These are phyloP conservation scores for Russula virescens DNA, from an alignment of 768 basidiomycete genomes.

Conservation along the genomic window DNA sequence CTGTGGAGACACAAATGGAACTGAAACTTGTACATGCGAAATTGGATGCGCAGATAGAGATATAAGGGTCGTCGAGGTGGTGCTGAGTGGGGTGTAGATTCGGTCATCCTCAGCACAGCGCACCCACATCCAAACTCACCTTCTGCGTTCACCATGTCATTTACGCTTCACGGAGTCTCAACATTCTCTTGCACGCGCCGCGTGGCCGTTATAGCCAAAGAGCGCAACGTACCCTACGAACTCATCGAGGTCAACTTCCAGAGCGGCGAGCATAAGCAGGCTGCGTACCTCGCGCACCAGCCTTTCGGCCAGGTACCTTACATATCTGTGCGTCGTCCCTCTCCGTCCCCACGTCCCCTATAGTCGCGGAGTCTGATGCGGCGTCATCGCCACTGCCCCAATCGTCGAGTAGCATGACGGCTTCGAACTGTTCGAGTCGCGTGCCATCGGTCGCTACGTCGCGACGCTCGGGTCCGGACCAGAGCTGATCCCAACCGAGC, in stretches of 20 bases:
- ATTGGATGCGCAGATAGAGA: too few relatives aligned
- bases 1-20: too few relatives aligned
- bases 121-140: too few relatives aligned
- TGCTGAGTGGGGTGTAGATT: too few relatives aligned
- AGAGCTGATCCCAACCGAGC: constrained; percentile 24
- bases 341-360: too few relatives aligned
- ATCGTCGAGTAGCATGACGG: constrained; percentile 26
- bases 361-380: too few relatives aligned
- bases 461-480: constrained; percentile 26
- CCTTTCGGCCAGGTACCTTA: too few relatives aligned
- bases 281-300: neutral
- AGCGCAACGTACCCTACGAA: constrained; percentile 9
- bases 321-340: neutral
- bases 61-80: too few relatives aligned
- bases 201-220: constrained; percentile 4
- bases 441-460: constrained; percentile 28
- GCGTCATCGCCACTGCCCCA: too few relatives aligned
- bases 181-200: constrained; percentile 9
- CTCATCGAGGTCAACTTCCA: neutral
- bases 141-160: neutral
- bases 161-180: neutral
- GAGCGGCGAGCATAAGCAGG: neutral
- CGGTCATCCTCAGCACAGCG: too few relatives aligned
- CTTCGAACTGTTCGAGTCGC: too few relatives aligned
- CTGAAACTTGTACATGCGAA: too few relatives aligned